Conservation (phyloP, 306 rosid species). For the Vigna trinervia region DNA sequence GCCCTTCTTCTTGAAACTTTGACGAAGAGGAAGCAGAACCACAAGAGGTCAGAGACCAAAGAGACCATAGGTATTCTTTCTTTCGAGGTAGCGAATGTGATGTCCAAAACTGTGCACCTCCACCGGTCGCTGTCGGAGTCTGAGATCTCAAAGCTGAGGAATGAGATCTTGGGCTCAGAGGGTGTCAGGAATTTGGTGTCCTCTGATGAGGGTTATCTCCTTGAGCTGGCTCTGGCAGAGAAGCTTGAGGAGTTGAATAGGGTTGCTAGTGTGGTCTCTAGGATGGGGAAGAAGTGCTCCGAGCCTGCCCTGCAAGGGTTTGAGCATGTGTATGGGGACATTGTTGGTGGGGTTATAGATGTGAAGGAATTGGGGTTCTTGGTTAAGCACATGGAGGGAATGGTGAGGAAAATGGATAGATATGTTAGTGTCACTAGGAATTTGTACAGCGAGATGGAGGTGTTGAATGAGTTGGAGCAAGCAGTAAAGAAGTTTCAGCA, state of each 20-base stretch:
- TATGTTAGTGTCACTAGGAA: slow-evolving; percentile 72
- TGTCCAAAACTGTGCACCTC: slow-evolving; percentile 83
- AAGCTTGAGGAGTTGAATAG: slow-evolving; percentile 82
- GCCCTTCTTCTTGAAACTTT: slow-evolving; percentile 75
- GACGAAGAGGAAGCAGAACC: slow-evolving; percentile 58
- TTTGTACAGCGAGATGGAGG: slow-evolving; percentile 85
- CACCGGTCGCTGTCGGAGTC: slow-evolving; percentile 70
- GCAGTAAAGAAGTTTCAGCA: slow-evolving; percentile 86
- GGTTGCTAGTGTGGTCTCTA: slow-evolving; percentile 71
- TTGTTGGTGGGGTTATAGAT: slow-evolving; percentile 70
- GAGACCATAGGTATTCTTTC: slow-evolving; percentile 82
- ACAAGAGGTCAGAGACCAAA: slow-evolving; percentile 42
- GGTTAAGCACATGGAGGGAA: slow-evolving; percentile 89
- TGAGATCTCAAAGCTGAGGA: slow-evolving; percentile 84
- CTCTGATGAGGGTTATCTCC: slow-evolving; percentile 63
- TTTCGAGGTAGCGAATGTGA: slow-evolving; percentile 84
- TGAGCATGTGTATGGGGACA: slow-evolving; percentile 84
- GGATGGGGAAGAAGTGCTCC: slow-evolving; percentile 84
- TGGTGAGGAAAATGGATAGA: slow-evolving; percentile 94
- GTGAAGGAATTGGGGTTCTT: slow-evolving; percentile 83
- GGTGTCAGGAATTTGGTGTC: slow-evolving; percentile 80
- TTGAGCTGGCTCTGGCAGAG: slow-evolving; percentile 85
- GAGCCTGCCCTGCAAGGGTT: slow-evolving; percentile 88
- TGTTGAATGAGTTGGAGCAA: slow-evolving; percentile 79
- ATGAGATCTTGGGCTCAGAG: slow-evolving; percentile 74